Percentiles rank a stretch among this genome's conserved stretches.
These are phyloP conservation scores for Exophiala sp. DNA, from an alignment of 2,329 filamentous ascomycete genomes.

Conservation along the genomic window DNA sequence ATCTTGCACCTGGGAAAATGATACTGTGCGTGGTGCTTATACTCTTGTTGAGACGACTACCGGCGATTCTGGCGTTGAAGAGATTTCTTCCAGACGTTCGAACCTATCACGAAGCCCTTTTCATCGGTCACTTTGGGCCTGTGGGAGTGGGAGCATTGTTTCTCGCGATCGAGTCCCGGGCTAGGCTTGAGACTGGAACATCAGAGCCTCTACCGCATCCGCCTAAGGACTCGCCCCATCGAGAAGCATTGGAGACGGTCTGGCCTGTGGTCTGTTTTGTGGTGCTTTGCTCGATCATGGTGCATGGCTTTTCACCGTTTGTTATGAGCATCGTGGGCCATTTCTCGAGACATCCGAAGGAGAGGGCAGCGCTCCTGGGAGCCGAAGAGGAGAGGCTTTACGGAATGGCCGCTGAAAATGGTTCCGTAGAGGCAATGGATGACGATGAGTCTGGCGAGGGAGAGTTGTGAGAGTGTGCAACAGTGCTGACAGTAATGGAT, in stretches of 20 bases:
- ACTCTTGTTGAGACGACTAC: conserved; percentile 48
- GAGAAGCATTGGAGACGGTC: conserved; percentile 41
- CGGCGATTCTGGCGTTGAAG: conserved; percentile 46
- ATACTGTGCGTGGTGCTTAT: conserved; percentile 46
- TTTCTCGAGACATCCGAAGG: conserved; percentile 41
- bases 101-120: conserved; percentile 49
- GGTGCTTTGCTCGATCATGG: conserved; percentile 49
- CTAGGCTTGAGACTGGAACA: conserved; percentile 47
- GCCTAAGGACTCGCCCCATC: conserved; percentile 33
- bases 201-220: conserved; percentile 43
- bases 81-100: conserved; percentile 45
- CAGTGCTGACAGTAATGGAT: neutral
- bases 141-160: conserved; percentile 55
- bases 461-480: neutral
- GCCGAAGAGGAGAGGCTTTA: conserved; percentile 46
- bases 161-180: conserved; percentile 51
- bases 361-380: conserved; percentile 47
- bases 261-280: conserved; percentile 53
- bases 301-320: conserved; percentile 51
- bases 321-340: conserved; percentile 47
- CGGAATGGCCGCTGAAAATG: conserved; percentile 47
- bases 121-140: conserved; percentile 53
- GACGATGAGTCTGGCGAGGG: conserved; percentile 2
- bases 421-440: conserved; percentile 23
- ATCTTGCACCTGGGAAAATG: conserved; percentile 39